phyloP scores from a whole-genome alignment of 1,284 basidiomycete species.

The Marasmius oreades region DNA sequence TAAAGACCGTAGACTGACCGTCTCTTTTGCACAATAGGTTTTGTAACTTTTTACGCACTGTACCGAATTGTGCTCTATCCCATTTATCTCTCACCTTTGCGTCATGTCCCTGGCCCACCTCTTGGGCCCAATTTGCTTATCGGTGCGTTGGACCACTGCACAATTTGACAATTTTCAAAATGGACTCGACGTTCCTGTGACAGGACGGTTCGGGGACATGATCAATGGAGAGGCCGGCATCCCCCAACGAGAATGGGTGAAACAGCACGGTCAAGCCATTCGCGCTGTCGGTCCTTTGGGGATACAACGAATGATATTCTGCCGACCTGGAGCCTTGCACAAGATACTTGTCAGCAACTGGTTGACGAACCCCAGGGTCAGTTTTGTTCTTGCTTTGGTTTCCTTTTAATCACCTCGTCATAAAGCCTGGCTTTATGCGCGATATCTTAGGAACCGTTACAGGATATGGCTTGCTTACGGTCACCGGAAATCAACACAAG shows the following conservation, averaged over 20 bases:
- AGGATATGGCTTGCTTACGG: constrained; percentile 44
- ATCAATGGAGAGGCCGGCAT: constrained; percentile 39
- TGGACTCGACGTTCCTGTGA: neutral
- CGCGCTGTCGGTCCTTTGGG: constrained; percentile 43
- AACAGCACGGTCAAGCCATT: constrained; percentile 39
- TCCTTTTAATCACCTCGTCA: neutral
- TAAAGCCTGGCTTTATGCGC: constrained; percentile 40
- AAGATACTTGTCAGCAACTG: constrained; percentile 43
- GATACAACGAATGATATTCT: constrained; percentile 41
- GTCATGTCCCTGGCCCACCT: constrained; percentile 40
- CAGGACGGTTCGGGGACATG: constrained; percentile 23
- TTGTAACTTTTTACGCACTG: constrained; percentile 10
- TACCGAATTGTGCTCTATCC: constrained; percentile 35
- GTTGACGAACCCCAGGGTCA: constrained; percentile 42
- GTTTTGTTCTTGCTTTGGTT: constrained; percentile 11
- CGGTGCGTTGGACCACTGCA: constrained; percentile 28
- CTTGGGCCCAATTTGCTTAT: constrained; percentile 29
- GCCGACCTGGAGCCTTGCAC: constrained; percentile 38
- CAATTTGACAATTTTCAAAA: neutral
- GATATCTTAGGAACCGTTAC: constrained; percentile 38
- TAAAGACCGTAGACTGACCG: neutral
- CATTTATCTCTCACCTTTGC: constrained; percentile 37
- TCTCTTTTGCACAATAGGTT: neutral
- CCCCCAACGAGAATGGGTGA: constrained; percentile 43
- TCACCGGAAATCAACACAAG: constrained; percentile 44